These are phyloP conservation scores for Asterochloris erici DNA, from an alignment of 139 green algal genomes.

Conservation along the genomic window DNA sequence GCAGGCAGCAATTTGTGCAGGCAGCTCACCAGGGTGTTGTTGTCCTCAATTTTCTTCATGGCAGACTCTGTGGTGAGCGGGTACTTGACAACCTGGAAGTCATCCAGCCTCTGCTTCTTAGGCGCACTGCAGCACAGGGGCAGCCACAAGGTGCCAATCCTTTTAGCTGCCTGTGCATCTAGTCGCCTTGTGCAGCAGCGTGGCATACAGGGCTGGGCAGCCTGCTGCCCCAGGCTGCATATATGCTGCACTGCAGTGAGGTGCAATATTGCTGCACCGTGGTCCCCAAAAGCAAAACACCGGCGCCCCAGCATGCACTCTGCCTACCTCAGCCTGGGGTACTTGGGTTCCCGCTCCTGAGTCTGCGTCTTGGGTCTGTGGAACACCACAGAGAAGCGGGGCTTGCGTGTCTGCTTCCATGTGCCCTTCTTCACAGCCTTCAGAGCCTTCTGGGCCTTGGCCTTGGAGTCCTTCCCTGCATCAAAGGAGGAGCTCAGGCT, in stretches of 20 bases:
- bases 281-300: too few species aligned
- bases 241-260: too few species aligned
- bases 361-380: conserved; percentile 93
- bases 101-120: conserved; percentile 69
- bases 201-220: too few species aligned
- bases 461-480: conserved; percentile 28
- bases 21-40: conserved; percentile 94
- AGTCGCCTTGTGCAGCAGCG: too few species aligned
- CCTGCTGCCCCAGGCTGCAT: too few species aligned
- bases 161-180: too few species aligned
- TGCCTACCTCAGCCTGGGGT: conserved; percentile 72
- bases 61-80: conserved; percentile 98
- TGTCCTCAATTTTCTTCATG: conserved; percentile 99
- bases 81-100: conserved; percentile 91
- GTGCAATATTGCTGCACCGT: too few species aligned
- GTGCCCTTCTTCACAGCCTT: conserved; percentile 93
- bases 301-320: not conserved
- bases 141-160: too few species aligned
- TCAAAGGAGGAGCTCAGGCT: not conserved
- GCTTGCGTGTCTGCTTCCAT: conserved; percentile 76
- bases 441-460: conserved; percentile 68
- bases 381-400: conserved; percentile 79
- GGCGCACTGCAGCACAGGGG: conserved; percentile 54
- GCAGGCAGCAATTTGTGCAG: too few species aligned
- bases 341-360: conserved; percentile 78